phyloP scores from a whole-genome alignment of 306 rosid species.

The Vigna angularis region DNA sequence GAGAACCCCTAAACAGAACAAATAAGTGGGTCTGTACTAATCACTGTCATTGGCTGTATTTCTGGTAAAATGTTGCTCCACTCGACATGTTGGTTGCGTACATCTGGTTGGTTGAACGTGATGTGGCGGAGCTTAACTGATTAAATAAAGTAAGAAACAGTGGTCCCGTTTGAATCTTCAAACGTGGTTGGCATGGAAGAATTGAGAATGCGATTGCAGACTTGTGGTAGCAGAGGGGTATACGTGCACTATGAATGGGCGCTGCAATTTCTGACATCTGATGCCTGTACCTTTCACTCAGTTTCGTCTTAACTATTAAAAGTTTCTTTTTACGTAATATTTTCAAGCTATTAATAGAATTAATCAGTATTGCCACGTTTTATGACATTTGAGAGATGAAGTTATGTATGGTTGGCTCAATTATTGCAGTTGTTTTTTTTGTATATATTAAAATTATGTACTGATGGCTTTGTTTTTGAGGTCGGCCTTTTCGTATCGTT shows the following conservation, averaged over 20 bases:
- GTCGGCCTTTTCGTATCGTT: no score
- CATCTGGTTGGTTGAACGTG: background rate
- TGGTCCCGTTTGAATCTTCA: background rate
- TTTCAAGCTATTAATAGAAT: background rate
- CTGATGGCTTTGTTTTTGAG: no score
- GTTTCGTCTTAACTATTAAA: background rate
- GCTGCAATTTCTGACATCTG: no score
- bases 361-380: background rate
- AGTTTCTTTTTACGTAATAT: no score
- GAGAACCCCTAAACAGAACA: background rate
- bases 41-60: constrained; percentile 17
- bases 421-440: no score
- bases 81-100: background rate
- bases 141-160: background rate
- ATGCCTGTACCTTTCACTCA: background rate
- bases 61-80: background rate
- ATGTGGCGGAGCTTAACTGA: background rate
- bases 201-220: background rate
- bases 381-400: background rate
- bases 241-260: no score
- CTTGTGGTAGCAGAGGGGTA: background rate
- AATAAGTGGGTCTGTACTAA: background rate
- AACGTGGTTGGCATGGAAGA: background rate
- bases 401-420: background rate
- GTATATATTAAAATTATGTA: no score